Evolutionary conservation across 192 early-diverging fungal genomes (phyloP).

Genomic region (Rhizophagus sp.): DNA sequence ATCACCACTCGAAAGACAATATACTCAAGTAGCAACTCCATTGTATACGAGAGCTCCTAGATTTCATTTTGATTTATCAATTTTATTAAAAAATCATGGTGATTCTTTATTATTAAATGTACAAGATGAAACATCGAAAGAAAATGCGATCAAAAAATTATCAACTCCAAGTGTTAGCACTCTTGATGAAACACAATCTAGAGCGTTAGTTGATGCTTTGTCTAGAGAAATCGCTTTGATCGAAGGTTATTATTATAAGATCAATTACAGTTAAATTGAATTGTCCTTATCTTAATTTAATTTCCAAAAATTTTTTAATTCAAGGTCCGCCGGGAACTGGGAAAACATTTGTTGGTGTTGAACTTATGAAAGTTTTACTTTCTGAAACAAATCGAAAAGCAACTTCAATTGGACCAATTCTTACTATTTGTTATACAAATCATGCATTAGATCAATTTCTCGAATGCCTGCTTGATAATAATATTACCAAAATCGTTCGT

Average conservation of each 20-base stretch:
- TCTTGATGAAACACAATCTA: conserved; percentile 56
- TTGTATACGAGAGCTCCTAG: conserved; percentile 40
- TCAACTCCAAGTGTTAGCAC: conserved; percentile 14
- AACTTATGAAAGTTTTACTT: conserved; percentile 41
- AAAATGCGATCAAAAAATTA: conserved; percentile 14
- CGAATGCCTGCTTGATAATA: conserved; percentile 26
- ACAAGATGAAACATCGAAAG: conserved; percentile 1
- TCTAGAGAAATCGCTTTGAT: conserved; percentile 54
- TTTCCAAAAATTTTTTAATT: not conserved
- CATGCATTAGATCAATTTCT: conserved; percentile 69
- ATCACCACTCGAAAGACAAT: not conserved
- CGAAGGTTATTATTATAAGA: conserved; percentile 40
- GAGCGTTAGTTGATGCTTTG: conserved; percentile 49
- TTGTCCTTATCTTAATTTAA: not conserved
- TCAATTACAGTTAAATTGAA: not conserved
- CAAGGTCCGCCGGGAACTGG: conserved; percentile 54
- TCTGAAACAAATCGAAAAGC: conserved; percentile 14
- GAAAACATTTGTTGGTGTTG: conserved; percentile 55
- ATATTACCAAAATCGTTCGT: conserved; percentile 44
- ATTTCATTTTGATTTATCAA: conserved; percentile 33
- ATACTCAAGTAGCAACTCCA: conserved; percentile 30
- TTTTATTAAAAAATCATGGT: not conserved
- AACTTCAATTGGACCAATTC: conserved; percentile 39
- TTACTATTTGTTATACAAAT: conserved; percentile 59
- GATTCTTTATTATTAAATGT: conserved; percentile 23